Evolutionary conservation across 768 basidiomycete genomes (phyloP).

Genomic region (Thelephora ganbajun): DNA sequence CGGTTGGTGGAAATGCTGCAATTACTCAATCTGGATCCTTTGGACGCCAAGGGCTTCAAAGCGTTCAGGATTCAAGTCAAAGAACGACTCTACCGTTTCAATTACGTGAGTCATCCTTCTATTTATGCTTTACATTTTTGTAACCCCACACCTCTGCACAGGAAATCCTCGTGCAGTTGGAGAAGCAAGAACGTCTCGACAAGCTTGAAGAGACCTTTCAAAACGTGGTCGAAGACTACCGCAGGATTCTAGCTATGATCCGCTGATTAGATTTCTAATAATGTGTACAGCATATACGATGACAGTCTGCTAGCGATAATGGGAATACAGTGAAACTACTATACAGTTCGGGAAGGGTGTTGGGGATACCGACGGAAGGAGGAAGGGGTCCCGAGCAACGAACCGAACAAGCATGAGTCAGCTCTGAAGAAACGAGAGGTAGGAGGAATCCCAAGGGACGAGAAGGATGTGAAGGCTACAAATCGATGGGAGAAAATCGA

Average conservation of each 20-base stretch:
- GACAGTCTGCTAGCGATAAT: too few species aligned
- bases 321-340: too few species aligned
- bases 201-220: constrained; percentile 92
- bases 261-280: constrained; percentile 5
- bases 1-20: constrained; percentile 78
- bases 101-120: constrained; percentile 52
- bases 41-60: constrained; percentile 36
- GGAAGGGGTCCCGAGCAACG: too few species aligned
- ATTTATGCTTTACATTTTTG: background rate
- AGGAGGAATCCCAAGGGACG: too few species aligned
- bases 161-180: constrained; percentile 82
- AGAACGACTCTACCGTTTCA: constrained; percentile 88
- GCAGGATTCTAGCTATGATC: constrained; percentile 54
- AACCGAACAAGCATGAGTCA: too few species aligned
- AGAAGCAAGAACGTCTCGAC: constrained; percentile 73
- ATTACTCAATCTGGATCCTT: constrained; percentile 50
- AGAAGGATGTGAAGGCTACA: too few species aligned
- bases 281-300: too few species aligned
- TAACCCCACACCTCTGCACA: constrained; percentile 15
- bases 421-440: too few species aligned
- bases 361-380: too few species aligned
- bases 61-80: constrained; percentile 87
- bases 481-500: too few species aligned
- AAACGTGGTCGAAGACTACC: constrained; percentile 74
- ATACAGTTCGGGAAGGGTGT: too few species aligned